Evolutionary conservation across 2,329 filamentous ascomycete species (phyloP).

Genomic region (Lecanicillium sp.): DNA sequence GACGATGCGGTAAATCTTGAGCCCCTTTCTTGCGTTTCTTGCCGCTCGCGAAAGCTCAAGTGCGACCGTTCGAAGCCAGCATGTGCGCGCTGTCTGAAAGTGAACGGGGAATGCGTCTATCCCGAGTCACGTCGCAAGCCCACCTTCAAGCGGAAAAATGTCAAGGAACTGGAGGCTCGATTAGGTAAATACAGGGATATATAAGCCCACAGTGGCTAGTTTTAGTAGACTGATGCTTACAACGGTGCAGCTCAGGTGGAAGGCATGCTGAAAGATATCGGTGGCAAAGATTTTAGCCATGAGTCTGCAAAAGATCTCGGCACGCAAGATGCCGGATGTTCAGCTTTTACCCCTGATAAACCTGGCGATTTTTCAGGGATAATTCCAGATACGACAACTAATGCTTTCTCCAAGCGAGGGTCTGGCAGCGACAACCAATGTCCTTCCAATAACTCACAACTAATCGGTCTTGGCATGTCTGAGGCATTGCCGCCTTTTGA

Average conservation of each 20-base stretch:
- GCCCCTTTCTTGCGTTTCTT: slow-evolving; percentile 73
- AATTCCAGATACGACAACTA: not conserved
- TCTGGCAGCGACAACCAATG: slow-evolving; percentile 9
- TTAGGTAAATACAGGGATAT: slow-evolving; percentile 55
- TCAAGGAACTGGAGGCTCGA: slow-evolving; percentile 82
- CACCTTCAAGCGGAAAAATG: slow-evolving; percentile 80
- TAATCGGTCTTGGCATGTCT: slow-evolving; percentile 75
- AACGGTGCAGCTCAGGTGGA: slow-evolving; percentile 69
- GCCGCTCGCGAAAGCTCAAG: slow-evolving; percentile 76
- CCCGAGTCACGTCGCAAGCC: slow-evolving; percentile 86
- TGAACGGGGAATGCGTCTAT: slow-evolving; percentile 75
- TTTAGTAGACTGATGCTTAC: slow-evolving; percentile 9
- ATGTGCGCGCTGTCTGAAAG: slow-evolving; percentile 71
- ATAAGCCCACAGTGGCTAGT: not conserved
- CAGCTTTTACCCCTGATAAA: not conserved
- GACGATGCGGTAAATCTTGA: slow-evolving; percentile 24
- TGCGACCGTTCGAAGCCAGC: slow-evolving; percentile 77
- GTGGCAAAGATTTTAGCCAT: slow-evolving; percentile 30
- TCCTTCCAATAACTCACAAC: slow-evolving; percentile 25
- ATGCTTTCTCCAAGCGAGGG: not conserved
- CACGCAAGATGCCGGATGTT: not conserved
- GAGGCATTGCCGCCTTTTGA: slow-evolving; percentile 75
- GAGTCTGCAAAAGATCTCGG: slow-evolving; percentile 14
- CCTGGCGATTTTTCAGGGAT: not conserved
- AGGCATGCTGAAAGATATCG: slow-evolving; percentile 65